Conservation (phyloP, 805 yeast species). For the Lipomyces yamanashiensis region DNA sequence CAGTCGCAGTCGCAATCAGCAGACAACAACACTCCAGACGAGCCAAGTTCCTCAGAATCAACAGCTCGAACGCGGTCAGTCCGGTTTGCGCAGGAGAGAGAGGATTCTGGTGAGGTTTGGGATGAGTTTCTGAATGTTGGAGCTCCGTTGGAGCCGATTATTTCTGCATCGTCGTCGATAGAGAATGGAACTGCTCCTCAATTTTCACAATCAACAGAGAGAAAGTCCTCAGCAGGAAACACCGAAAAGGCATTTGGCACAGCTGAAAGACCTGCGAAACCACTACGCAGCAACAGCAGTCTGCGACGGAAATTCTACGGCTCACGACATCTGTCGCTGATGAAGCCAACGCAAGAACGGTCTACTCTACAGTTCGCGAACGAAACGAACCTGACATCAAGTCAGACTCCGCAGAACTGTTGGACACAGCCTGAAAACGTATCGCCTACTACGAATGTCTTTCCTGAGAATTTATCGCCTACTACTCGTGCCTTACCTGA, state of each 20-base stretch:
- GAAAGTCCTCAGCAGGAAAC: not conserved
- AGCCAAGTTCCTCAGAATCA: not conserved
- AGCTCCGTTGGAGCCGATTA: not conserved
- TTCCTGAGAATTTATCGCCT: not conserved
- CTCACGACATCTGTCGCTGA: conserved; percentile 16
- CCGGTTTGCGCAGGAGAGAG: not conserved
- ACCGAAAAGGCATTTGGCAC: not conserved
- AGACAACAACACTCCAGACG: not conserved
- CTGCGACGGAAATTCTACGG: not conserved
- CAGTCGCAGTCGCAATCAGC: not conserved
- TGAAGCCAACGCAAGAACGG: conserved; percentile 4
- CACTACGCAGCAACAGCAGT: conserved; percentile 4
- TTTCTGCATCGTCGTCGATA: not conserved
- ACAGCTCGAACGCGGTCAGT: not conserved
- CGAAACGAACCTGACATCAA: not conserved
- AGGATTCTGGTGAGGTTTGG: not conserved
- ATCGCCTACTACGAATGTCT: not conserved
- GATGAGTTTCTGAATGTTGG: not conserved
- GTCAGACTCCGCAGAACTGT: not conserved
- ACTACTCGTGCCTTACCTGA: not conserved
- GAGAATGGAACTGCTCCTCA: not conserved
- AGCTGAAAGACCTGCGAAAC: not conserved
- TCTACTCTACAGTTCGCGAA: not conserved
- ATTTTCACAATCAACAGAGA: no score
- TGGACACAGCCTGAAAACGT: not conserved